Evolutionary conservation across 768 basidiomycete species (phyloP).

Genomic region (Leccinum longicurvipes): DNA sequence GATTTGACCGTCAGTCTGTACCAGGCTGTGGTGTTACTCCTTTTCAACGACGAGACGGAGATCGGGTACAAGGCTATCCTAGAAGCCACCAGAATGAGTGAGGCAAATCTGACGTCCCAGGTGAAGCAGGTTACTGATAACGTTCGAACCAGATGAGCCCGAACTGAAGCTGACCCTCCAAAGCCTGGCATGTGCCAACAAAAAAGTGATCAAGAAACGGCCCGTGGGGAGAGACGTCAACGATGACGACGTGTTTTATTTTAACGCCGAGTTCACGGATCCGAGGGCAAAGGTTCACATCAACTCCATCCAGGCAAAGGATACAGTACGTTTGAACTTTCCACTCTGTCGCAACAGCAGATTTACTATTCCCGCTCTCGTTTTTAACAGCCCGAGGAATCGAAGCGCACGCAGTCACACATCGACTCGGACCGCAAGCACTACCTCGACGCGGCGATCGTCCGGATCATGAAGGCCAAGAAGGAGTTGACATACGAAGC

Average conservation of each 20-base stretch:
- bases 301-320: constrained; percentile 93
- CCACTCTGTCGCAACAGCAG: not conserved
- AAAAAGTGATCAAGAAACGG: constrained; percentile 79
- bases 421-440: constrained; percentile 87
- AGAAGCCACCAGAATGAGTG: constrained; percentile 69
- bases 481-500: constrained; percentile 81
- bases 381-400: constrained; percentile 71
- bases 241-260: constrained; percentile 71
- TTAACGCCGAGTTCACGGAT: constrained; percentile 82
- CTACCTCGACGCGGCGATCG: constrained; percentile 91
- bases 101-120: constrained; percentile 24
- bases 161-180: constrained; percentile 86
- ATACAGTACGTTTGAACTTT: constrained; percentile 54
- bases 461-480: constrained; percentile 91
- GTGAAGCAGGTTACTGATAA: not conserved
- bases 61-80: constrained; percentile 66
- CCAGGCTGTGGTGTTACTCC: constrained; percentile 80
- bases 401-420: constrained; percentile 71
- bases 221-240: constrained; percentile 77
- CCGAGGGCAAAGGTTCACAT: constrained; percentile 80
- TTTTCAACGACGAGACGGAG: constrained; percentile 73
- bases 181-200: constrained; percentile 88
- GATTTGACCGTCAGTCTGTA: constrained; percentile 90
- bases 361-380: not conserved
- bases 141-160: constrained; percentile 48